A percentile compares a stretch with the other conserved stretches of the same genome.
Evolutionary conservation across 2,329 filamentous ascomycete species (phyloP).

Genomic region (Xylaria sp.): DNA sequence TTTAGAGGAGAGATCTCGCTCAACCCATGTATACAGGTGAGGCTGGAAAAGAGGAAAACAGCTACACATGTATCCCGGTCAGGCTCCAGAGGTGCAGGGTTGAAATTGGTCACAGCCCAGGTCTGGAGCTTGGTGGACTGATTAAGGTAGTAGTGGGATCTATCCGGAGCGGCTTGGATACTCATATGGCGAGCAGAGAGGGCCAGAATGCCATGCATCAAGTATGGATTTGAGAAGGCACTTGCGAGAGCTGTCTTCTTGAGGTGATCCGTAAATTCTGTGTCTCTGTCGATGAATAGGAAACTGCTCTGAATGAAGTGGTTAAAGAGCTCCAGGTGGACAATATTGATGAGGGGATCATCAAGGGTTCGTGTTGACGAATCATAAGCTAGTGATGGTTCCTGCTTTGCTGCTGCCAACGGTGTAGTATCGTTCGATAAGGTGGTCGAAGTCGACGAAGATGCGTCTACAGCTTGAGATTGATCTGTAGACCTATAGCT

Average conservation of each 20-base stretch:
- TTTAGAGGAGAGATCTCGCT: slow-evolving; percentile 15
- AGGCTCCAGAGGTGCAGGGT: slow-evolving; percentile 17
- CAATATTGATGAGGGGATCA: slow-evolving; percentile 23
- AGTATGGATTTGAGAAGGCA: slow-evolving; percentile 27
- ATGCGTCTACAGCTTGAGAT: background rate
- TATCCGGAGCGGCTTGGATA: slow-evolving; percentile 12
- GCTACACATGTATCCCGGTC: slow-evolving; percentile 28
- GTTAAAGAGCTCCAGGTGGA: slow-evolving; percentile 33
- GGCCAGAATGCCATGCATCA: slow-evolving; percentile 34
- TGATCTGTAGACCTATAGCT: slow-evolving; percentile 22
- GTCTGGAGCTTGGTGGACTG: slow-evolving; percentile 34
- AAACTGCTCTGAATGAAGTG: slow-evolving; percentile 31
- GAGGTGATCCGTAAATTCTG: slow-evolving; percentile 6
- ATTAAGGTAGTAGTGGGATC: slow-evolving; percentile 23
- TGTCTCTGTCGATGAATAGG: slow-evolving; percentile 32
- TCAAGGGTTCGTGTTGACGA: background rate
- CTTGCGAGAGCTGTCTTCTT: slow-evolving; percentile 21
- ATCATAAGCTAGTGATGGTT: background rate
- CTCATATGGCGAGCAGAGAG: slow-evolving; percentile 31
- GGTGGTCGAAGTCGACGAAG: background rate
- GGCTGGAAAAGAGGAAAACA: slow-evolving; percentile 31
- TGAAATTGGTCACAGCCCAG: slow-evolving; percentile 34
- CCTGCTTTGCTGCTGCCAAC: background rate
- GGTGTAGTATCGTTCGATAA: slow-evolving; percentile 6
- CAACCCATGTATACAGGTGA: slow-evolving; percentile 28